Conservation (phyloP, 2,329 filamentous ascomycete genomes). For the Lithohypha guttulata region DNA sequence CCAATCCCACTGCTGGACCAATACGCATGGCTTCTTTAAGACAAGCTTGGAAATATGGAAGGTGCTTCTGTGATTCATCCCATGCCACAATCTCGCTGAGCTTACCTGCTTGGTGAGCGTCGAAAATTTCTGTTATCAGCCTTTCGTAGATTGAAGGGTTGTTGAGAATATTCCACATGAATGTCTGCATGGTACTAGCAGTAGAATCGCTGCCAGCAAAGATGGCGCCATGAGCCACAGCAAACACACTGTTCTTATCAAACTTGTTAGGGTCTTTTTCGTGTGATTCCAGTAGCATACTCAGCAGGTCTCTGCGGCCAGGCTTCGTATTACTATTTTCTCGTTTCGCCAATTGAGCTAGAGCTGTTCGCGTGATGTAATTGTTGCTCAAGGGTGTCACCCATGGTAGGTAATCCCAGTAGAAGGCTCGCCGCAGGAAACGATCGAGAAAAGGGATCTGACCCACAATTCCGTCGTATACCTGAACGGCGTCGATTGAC, state of each 20-base stretch:
- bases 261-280: slow-evolving; percentile 34
- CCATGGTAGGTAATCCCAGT: slow-evolving; percentile 29
- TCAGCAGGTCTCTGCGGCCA: slow-evolving; percentile 30
- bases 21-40: slow-evolving; percentile 45
- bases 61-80: slow-evolving; percentile 50
- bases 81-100: slow-evolving; percentile 38
- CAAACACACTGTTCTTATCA: slow-evolving; percentile 29
- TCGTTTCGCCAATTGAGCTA: slow-evolving; percentile 23
- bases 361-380: slow-evolving; percentile 25
- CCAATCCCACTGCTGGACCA: slow-evolving; percentile 39
- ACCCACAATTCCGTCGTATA: slow-evolving; percentile 25
- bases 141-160: slow-evolving; percentile 34
- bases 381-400: slow-evolving; percentile 24
- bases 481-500: slow-evolving; percentile 33
- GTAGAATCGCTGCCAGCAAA: slow-evolving; percentile 19
- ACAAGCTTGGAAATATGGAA: slow-evolving; percentile 42
- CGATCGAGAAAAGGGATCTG: slow-evolving; percentile 27
- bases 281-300: slow-evolving; percentile 33
- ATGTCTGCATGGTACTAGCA: slow-evolving; percentile 45
- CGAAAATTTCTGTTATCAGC: slow-evolving; percentile 17
- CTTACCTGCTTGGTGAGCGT: slow-evolving; percentile 23
- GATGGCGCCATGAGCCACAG: slow-evolving; percentile 26
- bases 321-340: slow-evolving; percentile 12
- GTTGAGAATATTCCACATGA: slow-evolving; percentile 65
- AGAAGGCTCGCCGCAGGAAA: slow-evolving; percentile 34